Percentiles rank a stretch among this genome's conserved stretches.
Conservation (phyloP, 1,284 basidiomycete species). For the Taiwanofungus camphoratus region DNA sequence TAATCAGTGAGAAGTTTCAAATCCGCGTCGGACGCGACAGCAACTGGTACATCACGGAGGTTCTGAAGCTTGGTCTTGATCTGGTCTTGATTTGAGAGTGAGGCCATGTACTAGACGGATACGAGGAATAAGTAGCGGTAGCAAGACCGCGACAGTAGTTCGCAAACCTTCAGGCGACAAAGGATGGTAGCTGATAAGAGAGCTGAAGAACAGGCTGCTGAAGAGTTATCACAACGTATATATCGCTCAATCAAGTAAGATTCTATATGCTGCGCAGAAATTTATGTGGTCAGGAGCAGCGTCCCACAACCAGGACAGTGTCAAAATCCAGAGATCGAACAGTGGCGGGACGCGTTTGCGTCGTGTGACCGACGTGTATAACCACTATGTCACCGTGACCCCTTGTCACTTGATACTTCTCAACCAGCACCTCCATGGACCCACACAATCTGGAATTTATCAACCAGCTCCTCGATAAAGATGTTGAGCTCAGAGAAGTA, state of each 20-base stretch:
- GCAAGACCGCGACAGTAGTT: too few relatives aligned
- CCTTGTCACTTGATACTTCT: slow-evolving; percentile 4
- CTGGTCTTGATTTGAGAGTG: slow-evolving; percentile 17
- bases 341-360: too few relatives aligned
- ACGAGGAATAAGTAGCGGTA: too few relatives aligned
- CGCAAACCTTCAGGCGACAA: too few relatives aligned
- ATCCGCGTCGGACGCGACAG: slow-evolving; percentile 38
- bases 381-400: slow-evolving; percentile 6
- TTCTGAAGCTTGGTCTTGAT: slow-evolving; percentile 40
- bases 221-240: too few relatives aligned
- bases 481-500: slow-evolving; percentile 49
- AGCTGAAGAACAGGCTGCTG: too few relatives aligned
- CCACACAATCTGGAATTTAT: slow-evolving; percentile 45
- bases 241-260: too few relatives aligned
- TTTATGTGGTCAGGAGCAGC: too few relatives aligned
- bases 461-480: slow-evolving; percentile 47
- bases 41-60: slow-evolving; percentile 53
- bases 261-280: too few relatives aligned
- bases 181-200: too few relatives aligned
- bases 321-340: too few relatives aligned
- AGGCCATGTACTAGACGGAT: slow-evolving; percentile 14
- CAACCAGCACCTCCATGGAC: slow-evolving; percentile 41
- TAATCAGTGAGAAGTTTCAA: slow-evolving; percentile 51
- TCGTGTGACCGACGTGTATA: neutral
- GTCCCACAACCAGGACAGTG: too few relatives aligned